Conservation (phyloP, 352 stramenopile genomes). For the Phytopythium sindhum region DNA sequence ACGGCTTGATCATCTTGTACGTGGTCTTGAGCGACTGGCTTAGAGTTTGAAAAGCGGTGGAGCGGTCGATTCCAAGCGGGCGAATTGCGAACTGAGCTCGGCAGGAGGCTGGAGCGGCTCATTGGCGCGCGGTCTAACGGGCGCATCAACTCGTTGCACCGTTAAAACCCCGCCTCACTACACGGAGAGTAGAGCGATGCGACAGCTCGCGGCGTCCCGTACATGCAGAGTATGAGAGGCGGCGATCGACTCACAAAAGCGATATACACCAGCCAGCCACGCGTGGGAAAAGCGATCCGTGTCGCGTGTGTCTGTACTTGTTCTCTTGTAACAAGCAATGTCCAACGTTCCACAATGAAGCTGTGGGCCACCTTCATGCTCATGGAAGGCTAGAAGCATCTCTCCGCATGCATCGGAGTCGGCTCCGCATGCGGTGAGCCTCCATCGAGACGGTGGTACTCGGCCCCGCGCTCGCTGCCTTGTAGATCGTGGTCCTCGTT, state of each 20-base stretch:
- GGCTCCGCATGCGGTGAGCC: not conserved
- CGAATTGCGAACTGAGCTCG: slow-evolving; percentile 1
- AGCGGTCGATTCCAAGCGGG: not conserved
- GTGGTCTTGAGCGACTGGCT: not conserved
- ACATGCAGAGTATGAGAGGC: not conserved
- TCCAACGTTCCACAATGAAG: not conserved
- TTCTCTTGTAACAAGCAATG: not conserved
- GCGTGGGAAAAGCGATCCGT: not conserved
- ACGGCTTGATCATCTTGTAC: slow-evolving; percentile 19
- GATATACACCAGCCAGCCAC: not conserved
- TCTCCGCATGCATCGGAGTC: not conserved
- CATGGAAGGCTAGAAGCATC: not conserved
- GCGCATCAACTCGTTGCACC: not conserved
- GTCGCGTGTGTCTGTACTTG: no score
- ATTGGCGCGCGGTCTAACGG: not conserved
- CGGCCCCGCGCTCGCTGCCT: not conserved
- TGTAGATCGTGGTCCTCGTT: not conserved
- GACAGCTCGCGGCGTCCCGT: not conserved
- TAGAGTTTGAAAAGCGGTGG: not conserved
- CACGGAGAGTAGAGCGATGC: not conserved
- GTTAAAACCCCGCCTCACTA: not conserved
- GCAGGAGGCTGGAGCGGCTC: no score
- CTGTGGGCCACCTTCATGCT: no score
- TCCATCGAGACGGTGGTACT: not conserved
- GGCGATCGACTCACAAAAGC: slow-evolving; percentile 4